Conservation (phyloP, 345 rosid genomes). For the Pugionium cornutum region DNA sequence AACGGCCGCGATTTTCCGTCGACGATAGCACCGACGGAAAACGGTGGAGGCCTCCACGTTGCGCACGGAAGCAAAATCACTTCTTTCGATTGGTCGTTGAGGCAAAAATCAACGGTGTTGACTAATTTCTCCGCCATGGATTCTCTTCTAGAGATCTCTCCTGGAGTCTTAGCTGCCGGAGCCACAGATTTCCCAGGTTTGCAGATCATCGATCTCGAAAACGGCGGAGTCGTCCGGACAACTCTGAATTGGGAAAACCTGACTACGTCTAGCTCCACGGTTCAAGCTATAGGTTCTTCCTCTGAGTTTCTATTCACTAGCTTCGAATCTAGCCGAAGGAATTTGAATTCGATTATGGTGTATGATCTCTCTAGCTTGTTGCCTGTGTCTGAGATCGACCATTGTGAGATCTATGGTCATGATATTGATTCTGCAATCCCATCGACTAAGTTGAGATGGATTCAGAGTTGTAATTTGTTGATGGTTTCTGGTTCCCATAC, state of each 20-base stretch:
- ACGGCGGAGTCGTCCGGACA: constrained; percentile 62
- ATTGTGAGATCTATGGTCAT: constrained; percentile 67
- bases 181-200: constrained; percentile 89
- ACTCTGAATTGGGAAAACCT: constrained; percentile 70
- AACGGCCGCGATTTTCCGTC: constrained; percentile 82
- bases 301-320: constrained; percentile 64
- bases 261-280: constrained; percentile 70
- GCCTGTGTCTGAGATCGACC: constrained; percentile 75
- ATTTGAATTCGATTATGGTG: constrained; percentile 81
- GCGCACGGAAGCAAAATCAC: constrained; percentile 92
- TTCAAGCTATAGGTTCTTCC: constrained; percentile 79
- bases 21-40: constrained; percentile 51
- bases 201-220: constrained; percentile 71
- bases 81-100: constrained; percentile 83
- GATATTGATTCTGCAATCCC: constrained; percentile 80
- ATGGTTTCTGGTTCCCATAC: constrained; percentile 92
- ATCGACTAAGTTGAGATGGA: constrained; percentile 78
- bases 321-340: constrained; percentile 89
- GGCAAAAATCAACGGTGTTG: constrained; percentile 65
- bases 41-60: constrained; percentile 67
- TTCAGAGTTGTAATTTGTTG: constrained; percentile 54
- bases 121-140: constrained; percentile 85
- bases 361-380: constrained; percentile 62
- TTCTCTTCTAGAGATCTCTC: constrained; percentile 66
- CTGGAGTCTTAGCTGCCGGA: constrained; percentile 66